Percentiles rank a stretch among this genome's conserved stretches.
phyloP scores from a whole-genome alignment of 1,284 basidiomycete genomes.

The Peniophora sp. region DNA sequence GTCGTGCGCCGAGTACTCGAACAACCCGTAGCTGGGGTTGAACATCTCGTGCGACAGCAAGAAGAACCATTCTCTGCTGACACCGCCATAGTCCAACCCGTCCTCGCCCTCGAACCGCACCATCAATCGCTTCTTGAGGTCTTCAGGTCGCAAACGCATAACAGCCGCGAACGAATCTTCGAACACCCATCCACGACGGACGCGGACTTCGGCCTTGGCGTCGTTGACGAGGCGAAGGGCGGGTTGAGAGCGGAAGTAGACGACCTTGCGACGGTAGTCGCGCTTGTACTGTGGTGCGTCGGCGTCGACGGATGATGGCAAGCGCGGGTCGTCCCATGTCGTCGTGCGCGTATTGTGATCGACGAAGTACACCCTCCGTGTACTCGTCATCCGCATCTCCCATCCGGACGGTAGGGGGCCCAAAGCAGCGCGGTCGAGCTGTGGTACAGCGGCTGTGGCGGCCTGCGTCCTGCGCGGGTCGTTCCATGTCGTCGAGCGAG shows the following conservation, averaged over 20 bases:
- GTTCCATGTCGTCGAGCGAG: conserved; percentile 93
- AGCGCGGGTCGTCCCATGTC: conserved; percentile 94
- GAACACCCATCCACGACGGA: conserved; percentile 89
- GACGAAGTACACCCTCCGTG: conserved; percentile 92
- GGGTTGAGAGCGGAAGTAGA: conserved; percentile 94
- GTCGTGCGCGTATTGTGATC: conserved; percentile 96
- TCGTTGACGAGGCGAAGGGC: conserved; percentile 80
- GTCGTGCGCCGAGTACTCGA: conserved; percentile 96
- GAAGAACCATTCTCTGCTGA: conserved; percentile 85
- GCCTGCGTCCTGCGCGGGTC: conserved; percentile 85
- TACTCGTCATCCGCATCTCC: conserved; percentile 95
- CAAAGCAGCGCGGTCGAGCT: conserved; percentile 70
- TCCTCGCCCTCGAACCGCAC: conserved; percentile 98
- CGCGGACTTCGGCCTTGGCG: conserved; percentile 90
- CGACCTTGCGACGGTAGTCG: conserved; percentile 92
- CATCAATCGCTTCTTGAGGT: conserved; percentile 93
- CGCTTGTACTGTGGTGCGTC: conserved; percentile 97
- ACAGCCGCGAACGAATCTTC: conserved; percentile 96
- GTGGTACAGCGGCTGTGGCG: conserved; percentile 24
- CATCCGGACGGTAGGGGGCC: conserved; percentile 90
- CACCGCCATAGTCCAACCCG: conserved; percentile 90
- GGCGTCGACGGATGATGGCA: conserved; percentile 78
- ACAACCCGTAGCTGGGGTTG: conserved; percentile 93
- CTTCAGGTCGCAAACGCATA: conserved; percentile 90
- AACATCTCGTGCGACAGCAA: conserved; percentile 93